Conservation (phyloP, 768 basidiomycete genomes). For the Infundibulicybe gibba region DNA sequence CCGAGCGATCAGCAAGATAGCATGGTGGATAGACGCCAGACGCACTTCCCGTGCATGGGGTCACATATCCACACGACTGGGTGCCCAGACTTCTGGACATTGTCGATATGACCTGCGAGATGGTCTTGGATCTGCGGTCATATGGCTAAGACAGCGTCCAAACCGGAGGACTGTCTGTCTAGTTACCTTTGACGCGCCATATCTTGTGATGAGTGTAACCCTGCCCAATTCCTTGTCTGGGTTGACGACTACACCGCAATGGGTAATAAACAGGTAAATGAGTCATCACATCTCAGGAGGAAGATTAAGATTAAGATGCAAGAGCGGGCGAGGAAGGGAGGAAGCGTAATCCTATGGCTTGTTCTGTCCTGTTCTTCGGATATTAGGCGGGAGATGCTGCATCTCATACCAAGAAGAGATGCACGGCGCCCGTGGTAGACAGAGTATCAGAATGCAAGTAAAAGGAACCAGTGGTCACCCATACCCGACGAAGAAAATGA, state of each 20-base stretch:
- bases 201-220: constrained; percentile 89
- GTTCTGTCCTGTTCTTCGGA: not conserved
- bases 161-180: not conserved
- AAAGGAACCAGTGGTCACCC: not conserved
- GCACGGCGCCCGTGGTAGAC: too few species aligned
- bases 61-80: constrained; percentile 95
- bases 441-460: not conserved
- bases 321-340: constrained; percentile 2
- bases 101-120: constrained; percentile 77
- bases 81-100: constrained; percentile 77
- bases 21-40: constrained; percentile 9
- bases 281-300: not conserved
- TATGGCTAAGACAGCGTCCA: not conserved
- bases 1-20: not conserved
- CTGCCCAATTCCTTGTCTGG: constrained; percentile 78
- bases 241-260: constrained; percentile 66
- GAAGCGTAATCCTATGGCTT: not conserved
- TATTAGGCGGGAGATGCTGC: too few species aligned
- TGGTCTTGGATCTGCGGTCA: constrained; percentile 61
- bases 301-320: not conserved
- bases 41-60: constrained; percentile 98
- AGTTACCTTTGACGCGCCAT: constrained; percentile 81
- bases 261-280: too few species aligned
- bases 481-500: not conserved
- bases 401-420: too few species aligned